These are phyloP conservation scores for Dicorynia guianensis DNA, from an alignment of 306 rosid species.

Conservation along the genomic window DNA sequence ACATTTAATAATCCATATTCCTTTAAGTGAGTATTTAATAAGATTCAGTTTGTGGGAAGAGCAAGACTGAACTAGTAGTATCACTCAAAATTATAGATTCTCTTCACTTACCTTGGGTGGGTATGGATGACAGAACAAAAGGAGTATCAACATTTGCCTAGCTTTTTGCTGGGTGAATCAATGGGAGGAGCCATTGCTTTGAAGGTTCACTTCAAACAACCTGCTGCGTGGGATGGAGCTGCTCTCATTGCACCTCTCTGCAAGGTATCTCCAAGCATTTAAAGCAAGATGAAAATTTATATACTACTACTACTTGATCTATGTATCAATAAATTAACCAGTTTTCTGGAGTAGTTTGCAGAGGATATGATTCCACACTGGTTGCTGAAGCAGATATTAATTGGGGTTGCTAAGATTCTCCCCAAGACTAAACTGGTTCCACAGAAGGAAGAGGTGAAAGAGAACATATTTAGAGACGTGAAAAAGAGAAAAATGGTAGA, in stretches of 20 bases:
- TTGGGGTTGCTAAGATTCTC: slow-evolving; percentile 78
- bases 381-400: slow-evolving; percentile 70
- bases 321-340: slow-evolving; percentile 22
- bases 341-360: slow-evolving; percentile 69
- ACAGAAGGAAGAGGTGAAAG: slow-evolving; percentile 80
- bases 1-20: too few relatives aligned
- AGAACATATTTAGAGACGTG: slow-evolving; percentile 74
- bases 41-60: too few relatives aligned
- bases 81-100: not conserved
- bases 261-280: slow-evolving; percentile 64
- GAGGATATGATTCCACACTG: slow-evolving; percentile 92
- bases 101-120: slow-evolving; percentile 5
- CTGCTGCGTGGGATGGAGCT: slow-evolving; percentile 84
- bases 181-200: slow-evolving; percentile 97
- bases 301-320: slow-evolving; percentile 14
- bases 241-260: slow-evolving; percentile 93
- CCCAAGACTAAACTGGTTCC: slow-evolving; percentile 94
- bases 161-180: slow-evolving; percentile 91
- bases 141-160: slow-evolving; percentile 68
- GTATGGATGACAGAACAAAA: slow-evolving; percentile 59
- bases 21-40: too few relatives aligned
- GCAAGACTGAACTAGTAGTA: not conserved
- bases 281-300: not conserved
- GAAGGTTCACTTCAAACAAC: slow-evolving; percentile 88
- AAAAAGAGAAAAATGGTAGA: slow-evolving; percentile 78